A percentile compares a stretch with the other conserved stretches of the same genome.
Evolutionary conservation across 2,329 filamentous ascomycete species (phyloP).

Genomic region (Ascochyta rabiei): DNA sequence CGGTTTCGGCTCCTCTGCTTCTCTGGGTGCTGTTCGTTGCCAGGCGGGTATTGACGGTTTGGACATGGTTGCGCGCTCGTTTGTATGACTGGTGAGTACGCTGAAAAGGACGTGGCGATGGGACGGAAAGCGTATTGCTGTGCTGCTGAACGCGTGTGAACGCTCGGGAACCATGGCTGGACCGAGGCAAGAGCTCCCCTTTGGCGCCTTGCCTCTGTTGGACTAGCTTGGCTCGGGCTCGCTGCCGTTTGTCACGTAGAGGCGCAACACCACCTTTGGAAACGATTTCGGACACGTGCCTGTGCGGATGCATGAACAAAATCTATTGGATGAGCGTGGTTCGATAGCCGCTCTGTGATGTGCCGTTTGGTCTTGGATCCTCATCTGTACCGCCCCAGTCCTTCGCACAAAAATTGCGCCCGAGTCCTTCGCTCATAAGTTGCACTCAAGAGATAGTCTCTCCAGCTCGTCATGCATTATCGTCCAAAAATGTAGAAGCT

Average conservation of each 20-base stretch:
- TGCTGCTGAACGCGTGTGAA: conserved; percentile 10
- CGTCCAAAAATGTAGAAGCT: neutral
- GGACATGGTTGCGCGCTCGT: conserved; percentile 17
- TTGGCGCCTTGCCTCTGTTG: neutral
- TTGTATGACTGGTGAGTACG: neutral
- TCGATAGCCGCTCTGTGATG: no score
- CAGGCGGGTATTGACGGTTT: conserved; percentile 44
- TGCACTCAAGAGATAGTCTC: no score
- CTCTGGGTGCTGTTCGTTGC: conserved; percentile 35
- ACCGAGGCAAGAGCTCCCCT: conserved; percentile 24
- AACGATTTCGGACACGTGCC: neutral
- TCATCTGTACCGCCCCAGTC: no score
- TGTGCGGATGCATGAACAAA: no score
- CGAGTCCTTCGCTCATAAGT: no score
- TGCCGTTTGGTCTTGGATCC: no score
- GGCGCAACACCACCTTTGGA: neutral
- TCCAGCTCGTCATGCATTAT: no score
- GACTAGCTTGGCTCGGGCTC: neutral
- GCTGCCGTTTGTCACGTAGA: neutral
- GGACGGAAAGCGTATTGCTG: neutral
- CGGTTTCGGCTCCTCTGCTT: conserved; percentile 21
- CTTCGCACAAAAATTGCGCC: no score
- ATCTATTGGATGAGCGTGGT: no score
- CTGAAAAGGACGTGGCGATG: neutral
- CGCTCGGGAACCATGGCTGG: conserved; percentile 28